phyloP scores from a whole-genome alignment of 352 stramenopile species.

The Phytophthora pistaciae region DNA sequence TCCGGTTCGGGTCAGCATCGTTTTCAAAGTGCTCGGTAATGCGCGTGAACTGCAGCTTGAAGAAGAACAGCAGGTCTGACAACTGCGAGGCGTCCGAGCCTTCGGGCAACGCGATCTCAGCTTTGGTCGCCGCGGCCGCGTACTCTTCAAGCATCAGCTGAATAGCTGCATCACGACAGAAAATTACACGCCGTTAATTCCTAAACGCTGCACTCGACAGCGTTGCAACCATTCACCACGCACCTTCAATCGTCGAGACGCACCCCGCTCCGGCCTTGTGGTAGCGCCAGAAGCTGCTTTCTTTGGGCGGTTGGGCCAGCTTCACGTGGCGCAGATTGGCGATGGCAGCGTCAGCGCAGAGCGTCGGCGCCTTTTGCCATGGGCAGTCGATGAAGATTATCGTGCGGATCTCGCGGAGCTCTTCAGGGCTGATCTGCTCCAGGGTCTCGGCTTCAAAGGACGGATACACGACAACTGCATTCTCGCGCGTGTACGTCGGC shows the following conservation, averaged over 20 bases:
- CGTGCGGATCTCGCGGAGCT: slow-evolving; percentile 66
- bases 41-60: slow-evolving; percentile 75
- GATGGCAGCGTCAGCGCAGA: slow-evolving; percentile 68
- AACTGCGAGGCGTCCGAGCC: slow-evolving; percentile 50
- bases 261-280: slow-evolving; percentile 86
- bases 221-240: slow-evolving; percentile 4
- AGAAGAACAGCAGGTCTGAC: slow-evolving; percentile 85
- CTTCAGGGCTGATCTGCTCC: slow-evolving; percentile 58
- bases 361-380: slow-evolving; percentile 88
- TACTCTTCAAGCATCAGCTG: slow-evolving; percentile 88
- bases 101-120: slow-evolving; percentile 40
- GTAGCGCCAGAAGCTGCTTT: slow-evolving; percentile 92
- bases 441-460: slow-evolving; percentile 77
- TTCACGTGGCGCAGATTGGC: slow-evolving; percentile 76
- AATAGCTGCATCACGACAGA: slow-evolving; percentile 58
- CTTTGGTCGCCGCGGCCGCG: slow-evolving; percentile 45
- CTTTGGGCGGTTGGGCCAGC: slow-evolving; percentile 71
- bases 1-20: slow-evolving; percentile 54
- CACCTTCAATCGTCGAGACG: slow-evolving; percentile 92
- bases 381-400: slow-evolving; percentile 91
- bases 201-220: not conserved
- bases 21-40: slow-evolving; percentile 75
- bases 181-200: slow-evolving; percentile 1
- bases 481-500: slow-evolving; percentile 65
- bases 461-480: slow-evolving; percentile 84